These are phyloP conservation scores for Aspergillus olivimuriae DNA, from an alignment of 495 filamentous ascomycete species.

Conservation along the genomic window DNA sequence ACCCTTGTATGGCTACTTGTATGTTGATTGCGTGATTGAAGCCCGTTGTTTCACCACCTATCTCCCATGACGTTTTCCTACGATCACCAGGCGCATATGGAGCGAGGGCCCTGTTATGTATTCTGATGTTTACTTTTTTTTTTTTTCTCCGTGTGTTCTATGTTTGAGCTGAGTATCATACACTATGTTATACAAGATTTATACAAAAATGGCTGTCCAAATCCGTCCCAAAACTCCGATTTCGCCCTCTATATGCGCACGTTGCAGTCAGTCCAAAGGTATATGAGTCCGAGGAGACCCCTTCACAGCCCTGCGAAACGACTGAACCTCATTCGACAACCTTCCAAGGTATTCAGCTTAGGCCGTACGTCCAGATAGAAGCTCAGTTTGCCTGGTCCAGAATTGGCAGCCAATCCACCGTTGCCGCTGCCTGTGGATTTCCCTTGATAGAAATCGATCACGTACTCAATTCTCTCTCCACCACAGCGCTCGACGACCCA, in stretches of 20 bases:
- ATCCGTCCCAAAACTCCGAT: constrained; percentile 22
- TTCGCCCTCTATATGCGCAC: constrained; percentile 23
- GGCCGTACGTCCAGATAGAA: constrained; percentile 95
- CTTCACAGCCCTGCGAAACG: constrained; percentile 52
- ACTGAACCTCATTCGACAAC: constrained; percentile 72
- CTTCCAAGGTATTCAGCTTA: constrained; percentile 89
- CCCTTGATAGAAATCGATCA: constrained; percentile 96
- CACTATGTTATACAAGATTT: constrained; percentile 37
- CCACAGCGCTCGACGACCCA: constrained; percentile 90
- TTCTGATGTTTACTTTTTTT: constrained; percentile 10
- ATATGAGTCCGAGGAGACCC: not conserved
- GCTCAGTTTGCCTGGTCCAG: constrained; percentile 60
- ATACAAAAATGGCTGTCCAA: constrained; percentile 24
- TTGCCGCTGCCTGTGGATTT: constrained; percentile 33
- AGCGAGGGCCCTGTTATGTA: too few species aligned
- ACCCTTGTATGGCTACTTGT: constrained; percentile 12
- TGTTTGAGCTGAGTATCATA: constrained; percentile 26
- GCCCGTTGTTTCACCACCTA: not conserved
- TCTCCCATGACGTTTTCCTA: constrained; percentile 1
- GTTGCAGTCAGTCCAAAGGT: too few species aligned
- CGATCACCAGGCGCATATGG: too few species aligned
- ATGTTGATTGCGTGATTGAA: too few species aligned
- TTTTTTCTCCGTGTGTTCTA: constrained; percentile 8
- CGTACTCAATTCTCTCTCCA: constrained; percentile 82
- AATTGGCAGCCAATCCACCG: constrained; percentile 32